These are phyloP conservation scores for Pestalotiopsis fici DNA, from an alignment of 2,329 filamentous ascomycete species.

Conservation along the genomic window DNA sequence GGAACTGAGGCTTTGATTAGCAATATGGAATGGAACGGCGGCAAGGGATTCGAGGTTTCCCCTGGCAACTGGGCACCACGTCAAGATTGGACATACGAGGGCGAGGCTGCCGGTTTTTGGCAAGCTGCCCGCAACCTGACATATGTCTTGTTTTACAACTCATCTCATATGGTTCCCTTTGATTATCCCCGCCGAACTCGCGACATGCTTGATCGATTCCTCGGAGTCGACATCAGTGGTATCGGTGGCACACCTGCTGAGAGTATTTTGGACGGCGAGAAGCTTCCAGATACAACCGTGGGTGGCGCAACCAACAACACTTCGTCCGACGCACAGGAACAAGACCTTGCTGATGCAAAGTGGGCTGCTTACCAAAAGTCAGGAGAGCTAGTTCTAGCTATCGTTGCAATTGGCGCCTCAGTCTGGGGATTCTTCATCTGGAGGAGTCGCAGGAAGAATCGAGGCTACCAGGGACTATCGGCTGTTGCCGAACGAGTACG, in stretches of 20 bases:
- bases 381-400: constrained; percentile 80
- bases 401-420: constrained; percentile 73
- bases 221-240: constrained; percentile 85
- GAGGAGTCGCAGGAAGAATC: constrained; percentile 58
- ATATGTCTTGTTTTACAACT: constrained; percentile 93
- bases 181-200: constrained; percentile 83
- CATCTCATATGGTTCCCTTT: constrained; percentile 97
- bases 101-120: constrained; percentile 84
- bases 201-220: constrained; percentile 97
- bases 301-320: constrained; percentile 67
- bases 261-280: constrained; percentile 82
- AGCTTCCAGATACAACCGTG: constrained; percentile 75
- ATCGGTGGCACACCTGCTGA: constrained; percentile 82
- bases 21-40: constrained; percentile 89
- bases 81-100: constrained; percentile 92
- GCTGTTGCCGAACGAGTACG: constrained; percentile 35
- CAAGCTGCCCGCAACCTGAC: constrained; percentile 94
- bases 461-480: constrained; percentile 55
- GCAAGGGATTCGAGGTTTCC: constrained; percentile 84
- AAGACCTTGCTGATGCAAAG: constrained; percentile 76
- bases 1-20: constrained; percentile 90
- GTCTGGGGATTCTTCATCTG: constrained; percentile 76
- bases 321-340: constrained; percentile 65
- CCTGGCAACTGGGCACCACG: constrained; percentile 91
- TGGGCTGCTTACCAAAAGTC: constrained; percentile 89